Evolutionary conservation across 306 rosid species (phyloP).

Genomic region (Prunus armeniaca): DNA sequence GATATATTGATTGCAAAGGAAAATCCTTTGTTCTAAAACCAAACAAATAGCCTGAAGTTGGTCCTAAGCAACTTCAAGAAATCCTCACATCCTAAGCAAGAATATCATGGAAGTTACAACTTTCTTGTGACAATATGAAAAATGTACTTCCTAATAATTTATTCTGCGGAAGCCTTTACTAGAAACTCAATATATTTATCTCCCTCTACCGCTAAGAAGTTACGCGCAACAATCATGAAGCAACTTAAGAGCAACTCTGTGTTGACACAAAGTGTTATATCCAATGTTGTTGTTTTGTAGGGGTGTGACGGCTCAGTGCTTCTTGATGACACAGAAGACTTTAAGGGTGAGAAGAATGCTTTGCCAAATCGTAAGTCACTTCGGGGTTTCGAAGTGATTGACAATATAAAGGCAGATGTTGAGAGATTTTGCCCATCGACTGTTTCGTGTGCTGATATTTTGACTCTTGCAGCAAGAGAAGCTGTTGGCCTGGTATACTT

Average conservation of each 20-base stretch:
- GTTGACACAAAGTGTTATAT: not conserved
- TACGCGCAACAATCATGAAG: too few relatives aligned
- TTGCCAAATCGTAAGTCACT: constrained; percentile 51
- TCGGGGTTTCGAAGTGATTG: constrained; percentile 64
- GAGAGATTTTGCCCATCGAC: constrained; percentile 55
- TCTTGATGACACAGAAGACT: constrained; percentile 49
- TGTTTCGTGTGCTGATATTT: constrained; percentile 67
- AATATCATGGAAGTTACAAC: too few relatives aligned
- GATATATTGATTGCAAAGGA: too few relatives aligned
- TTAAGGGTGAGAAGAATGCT: constrained; percentile 56
- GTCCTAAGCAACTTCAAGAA: too few relatives aligned
- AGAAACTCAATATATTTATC: too few relatives aligned
- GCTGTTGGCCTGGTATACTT: constrained; percentile 45
- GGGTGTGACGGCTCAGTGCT: constrained; percentile 81
- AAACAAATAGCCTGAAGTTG: too few relatives aligned
- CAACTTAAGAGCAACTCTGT: not conserved
- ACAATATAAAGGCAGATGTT: constrained; percentile 47
- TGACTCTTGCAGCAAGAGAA: constrained; percentile 65
- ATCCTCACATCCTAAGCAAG: too few relatives aligned
- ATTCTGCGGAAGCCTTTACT: too few relatives aligned
- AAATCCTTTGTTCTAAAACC: too few relatives aligned
- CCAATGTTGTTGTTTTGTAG: constrained; percentile 17
- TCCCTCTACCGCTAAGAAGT: too few relatives aligned
- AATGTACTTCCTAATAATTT: too few relatives aligned
- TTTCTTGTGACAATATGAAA: too few relatives aligned